Conservation (phyloP, 179 eudicot genomes). For the Gypsophila paniculata region DNA sequence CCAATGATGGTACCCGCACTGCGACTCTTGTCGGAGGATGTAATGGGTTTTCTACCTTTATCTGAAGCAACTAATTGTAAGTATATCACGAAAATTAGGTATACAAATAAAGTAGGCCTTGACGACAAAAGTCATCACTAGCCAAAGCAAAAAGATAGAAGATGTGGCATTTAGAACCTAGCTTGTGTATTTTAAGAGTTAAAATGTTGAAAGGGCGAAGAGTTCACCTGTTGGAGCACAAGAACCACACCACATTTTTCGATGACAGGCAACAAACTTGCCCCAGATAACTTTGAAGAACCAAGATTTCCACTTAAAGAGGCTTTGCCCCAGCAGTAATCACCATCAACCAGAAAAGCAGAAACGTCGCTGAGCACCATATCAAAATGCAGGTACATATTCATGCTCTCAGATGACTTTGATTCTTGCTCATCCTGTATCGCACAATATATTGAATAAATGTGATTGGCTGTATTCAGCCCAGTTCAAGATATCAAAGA, state of each 20-base stretch:
- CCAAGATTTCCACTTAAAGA: slow-evolving; percentile 36
- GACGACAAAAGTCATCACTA: not conserved
- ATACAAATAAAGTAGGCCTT: not conserved
- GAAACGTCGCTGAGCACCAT: slow-evolving; percentile 85
- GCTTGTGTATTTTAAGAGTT: not conserved
- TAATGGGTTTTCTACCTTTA: slow-evolving; percentile 61
- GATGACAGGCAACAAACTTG: slow-evolving; percentile 72
- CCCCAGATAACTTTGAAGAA: slow-evolving; percentile 34
- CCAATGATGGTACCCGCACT: slow-evolving; percentile 79
- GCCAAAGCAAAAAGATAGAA: not conserved
- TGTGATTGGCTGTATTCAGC: slow-evolving; percentile 1
- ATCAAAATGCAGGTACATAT: slow-evolving; percentile 85
- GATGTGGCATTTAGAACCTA: not conserved
- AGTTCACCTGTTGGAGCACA: slow-evolving; percentile 83
- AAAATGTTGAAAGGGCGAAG: not conserved
- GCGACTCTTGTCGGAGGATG: slow-evolving; percentile 88
- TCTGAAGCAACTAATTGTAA: slow-evolving; percentile 38
- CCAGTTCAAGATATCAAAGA: not conserved
- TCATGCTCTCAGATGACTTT: slow-evolving; percentile 45
- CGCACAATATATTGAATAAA: slow-evolving; percentile 8
- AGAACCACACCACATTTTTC: slow-evolving; percentile 89
- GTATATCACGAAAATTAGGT: slow-evolving; percentile 3
- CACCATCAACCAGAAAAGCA: slow-evolving; percentile 94
- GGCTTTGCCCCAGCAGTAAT: slow-evolving; percentile 61
- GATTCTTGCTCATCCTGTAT: slow-evolving; percentile 64